These are phyloP conservation scores for Sphaerulina musiva DNA, from an alignment of 2,329 filamentous ascomycete species.

Conservation along the genomic window DNA sequence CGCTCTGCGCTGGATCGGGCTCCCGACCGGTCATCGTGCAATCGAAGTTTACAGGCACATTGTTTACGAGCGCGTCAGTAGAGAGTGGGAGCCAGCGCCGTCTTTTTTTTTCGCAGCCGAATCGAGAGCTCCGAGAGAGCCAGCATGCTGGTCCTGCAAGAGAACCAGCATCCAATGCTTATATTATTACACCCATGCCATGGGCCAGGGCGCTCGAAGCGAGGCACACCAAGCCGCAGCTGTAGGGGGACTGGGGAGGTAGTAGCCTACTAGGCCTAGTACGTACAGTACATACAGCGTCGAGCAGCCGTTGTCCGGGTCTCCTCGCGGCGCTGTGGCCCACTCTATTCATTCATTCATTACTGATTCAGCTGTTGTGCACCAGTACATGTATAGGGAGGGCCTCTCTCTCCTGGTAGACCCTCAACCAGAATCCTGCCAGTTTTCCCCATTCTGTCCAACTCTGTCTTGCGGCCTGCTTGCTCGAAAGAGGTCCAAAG, in stretches of 20 bases:
- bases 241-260: constrained; percentile 12
- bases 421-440: not conserved
- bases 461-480: not conserved
- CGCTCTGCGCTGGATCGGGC: constrained; percentile 4
- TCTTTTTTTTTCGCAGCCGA: constrained; percentile 10
- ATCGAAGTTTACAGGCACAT: not conserved
- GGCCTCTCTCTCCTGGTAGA: not conserved
- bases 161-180: constrained; percentile 4
- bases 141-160: constrained; percentile 12
- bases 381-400: constrained; percentile 1
- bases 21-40: constrained; percentile 3
- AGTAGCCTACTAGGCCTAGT: too few relatives aligned
- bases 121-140: not conserved
- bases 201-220: constrained; percentile 6
- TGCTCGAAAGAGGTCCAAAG: constrained; percentile 7
- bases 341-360: not conserved
- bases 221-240: constrained; percentile 13
- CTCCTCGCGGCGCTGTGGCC: constrained; percentile 12
- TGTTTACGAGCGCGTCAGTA: not conserved
- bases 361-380: constrained; percentile 10
- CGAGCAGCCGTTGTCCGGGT: constrained; percentile 16
- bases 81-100: not conserved
- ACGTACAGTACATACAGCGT: too few relatives aligned
- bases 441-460: not conserved
- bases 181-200: constrained; percentile 17